Evolutionary conservation across 139 green algal genomes (phyloP).

Genomic region (Coelastrella sp.): DNA sequence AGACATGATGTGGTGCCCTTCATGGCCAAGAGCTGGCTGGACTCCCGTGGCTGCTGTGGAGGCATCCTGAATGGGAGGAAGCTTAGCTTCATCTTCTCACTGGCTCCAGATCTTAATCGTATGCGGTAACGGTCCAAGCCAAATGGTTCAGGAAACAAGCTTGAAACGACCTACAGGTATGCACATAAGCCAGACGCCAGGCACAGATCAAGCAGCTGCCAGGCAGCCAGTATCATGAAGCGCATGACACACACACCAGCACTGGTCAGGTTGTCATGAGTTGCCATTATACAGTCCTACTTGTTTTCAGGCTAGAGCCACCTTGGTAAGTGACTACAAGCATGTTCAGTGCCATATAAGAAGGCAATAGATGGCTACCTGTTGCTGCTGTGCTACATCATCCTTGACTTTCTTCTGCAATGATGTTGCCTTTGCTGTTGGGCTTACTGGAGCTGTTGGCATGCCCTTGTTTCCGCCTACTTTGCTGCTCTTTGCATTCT

Average conservation of each 20-base stretch:
- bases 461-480: no score
- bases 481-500: constrained; percentile 17
- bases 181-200: no score
- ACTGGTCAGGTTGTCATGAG: no score
- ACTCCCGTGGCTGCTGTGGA: constrained; percentile 44
- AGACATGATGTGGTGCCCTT: constrained; percentile 25
- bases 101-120: constrained; percentile 65
- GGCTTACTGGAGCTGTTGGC: background rate
- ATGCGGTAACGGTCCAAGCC: constrained; percentile 67
- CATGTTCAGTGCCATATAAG: no score
- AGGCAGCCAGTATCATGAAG: background rate
- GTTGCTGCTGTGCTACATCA: background rate
- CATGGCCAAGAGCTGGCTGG: background rate
- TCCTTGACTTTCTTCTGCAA: background rate
- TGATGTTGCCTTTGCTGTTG: background rate
- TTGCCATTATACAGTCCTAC: no score
- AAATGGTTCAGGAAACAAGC: constrained; percentile 72
- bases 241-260: no score
- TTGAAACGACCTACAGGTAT: constrained; percentile 51
- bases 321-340: background rate
- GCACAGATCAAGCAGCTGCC: no score
- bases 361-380: background rate
- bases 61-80: constrained; percentile 82
- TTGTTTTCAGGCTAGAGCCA: background rate
- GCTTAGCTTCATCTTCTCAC: constrained; percentile 65